Percentiles rank a stretch among this genome's conserved stretches.
Evolutionary conservation across 495 filamentous ascomycete genomes (phyloP).

Genomic region (Podospora sp.): DNA sequence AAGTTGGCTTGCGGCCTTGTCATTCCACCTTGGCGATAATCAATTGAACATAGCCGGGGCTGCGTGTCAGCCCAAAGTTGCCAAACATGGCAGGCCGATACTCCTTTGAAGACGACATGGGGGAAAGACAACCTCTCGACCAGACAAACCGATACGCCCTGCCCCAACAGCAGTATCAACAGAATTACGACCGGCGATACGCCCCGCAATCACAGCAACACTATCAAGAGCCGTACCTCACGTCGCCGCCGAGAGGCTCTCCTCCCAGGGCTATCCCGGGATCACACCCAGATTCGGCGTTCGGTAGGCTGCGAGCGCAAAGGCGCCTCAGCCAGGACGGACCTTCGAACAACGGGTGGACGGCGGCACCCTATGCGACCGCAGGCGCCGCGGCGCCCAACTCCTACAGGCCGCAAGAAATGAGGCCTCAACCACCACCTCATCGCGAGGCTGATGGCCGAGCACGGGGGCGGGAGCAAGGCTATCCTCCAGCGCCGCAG

Average conservation of each 20-base stretch:
- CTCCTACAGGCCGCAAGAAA: conserved; percentile 19
- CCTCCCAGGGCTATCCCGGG: conserved; percentile 31
- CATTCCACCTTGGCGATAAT: not conserved
- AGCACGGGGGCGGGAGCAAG: conserved; percentile 33
- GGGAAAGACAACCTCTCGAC: conserved; percentile 45
- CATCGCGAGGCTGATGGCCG: conserved; percentile 34
- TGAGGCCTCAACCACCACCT: conserved; percentile 26
- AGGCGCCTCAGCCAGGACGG: conserved; percentile 40
- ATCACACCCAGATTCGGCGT: conserved; percentile 49
- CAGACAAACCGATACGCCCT: conserved; percentile 17
- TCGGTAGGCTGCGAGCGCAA: conserved; percentile 43
- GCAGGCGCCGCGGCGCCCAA: conserved; percentile 8
- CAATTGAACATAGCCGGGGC: conserved; percentile 1
- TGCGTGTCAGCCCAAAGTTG: conserved; percentile 14
- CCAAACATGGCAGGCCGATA: conserved; percentile 34
- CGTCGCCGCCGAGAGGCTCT: conserved; percentile 25
- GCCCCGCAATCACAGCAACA: conserved; percentile 28
- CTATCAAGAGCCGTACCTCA: conserved; percentile 27
- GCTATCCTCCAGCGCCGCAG: conserved; percentile 26
- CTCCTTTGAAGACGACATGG: conserved; percentile 40
- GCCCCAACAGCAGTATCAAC: conserved; percentile 22
- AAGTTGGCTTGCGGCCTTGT: not conserved
- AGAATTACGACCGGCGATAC: conserved; percentile 26
- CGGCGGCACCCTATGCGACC: conserved; percentile 24
- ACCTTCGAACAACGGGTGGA: conserved; percentile 17